A percentile compares a stretch with the other conserved stretches of the same genome.
These are phyloP conservation scores for Cladosporium phlei DNA, from an alignment of 2,329 filamentous ascomycete genomes.

Conservation along the genomic window DNA sequence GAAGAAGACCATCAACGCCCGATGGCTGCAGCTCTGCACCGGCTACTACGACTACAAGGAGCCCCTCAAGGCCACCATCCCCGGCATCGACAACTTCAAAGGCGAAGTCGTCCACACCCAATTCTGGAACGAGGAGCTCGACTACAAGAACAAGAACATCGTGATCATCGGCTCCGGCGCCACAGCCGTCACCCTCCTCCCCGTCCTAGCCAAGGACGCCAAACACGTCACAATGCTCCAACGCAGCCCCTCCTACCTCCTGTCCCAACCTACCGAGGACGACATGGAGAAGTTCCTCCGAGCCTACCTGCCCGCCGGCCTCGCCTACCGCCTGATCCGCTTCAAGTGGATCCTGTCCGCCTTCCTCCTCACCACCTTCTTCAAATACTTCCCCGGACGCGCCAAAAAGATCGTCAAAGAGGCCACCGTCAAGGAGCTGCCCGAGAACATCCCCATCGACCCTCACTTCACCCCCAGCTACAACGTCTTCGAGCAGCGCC, in stretches of 20 bases:
- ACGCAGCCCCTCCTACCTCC: slow-evolving; percentile 64
- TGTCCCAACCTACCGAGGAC: slow-evolving; percentile 28
- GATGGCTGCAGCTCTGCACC: slow-evolving; percentile 55
- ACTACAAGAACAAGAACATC: slow-evolving; percentile 63
- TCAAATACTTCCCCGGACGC: slow-evolving; percentile 28
- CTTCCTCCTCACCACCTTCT: slow-evolving; percentile 32
- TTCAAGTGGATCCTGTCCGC: slow-evolving; percentile 33
- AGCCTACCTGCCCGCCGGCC: slow-evolving; percentile 17
- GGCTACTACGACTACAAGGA: slow-evolving; percentile 72
- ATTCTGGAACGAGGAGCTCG: slow-evolving; percentile 67
- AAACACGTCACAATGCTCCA: slow-evolving; percentile 72
- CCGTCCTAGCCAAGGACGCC: slow-evolving; percentile 61
- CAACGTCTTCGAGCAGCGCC: slow-evolving; percentile 62
- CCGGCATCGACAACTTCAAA: slow-evolving; percentile 62
- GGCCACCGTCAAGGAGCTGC: slow-evolving; percentile 43
- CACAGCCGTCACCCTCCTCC: slow-evolving; percentile 73
- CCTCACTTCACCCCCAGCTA: slow-evolving; percentile 44
- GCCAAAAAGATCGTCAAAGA: slow-evolving; percentile 36
- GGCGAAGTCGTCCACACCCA: slow-evolving; percentile 65
- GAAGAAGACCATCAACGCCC: slow-evolving; percentile 35
- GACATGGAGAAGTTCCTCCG: slow-evolving; percentile 24
- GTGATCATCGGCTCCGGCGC: slow-evolving; percentile 73
- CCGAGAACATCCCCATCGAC: slow-evolving; percentile 38
- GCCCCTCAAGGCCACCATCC: slow-evolving; percentile 57
- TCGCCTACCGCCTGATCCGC: slow-evolving; percentile 30